These are phyloP conservation scores for Jacaranda mimosifolia DNA, from an alignment of 257 asterid species.

Conservation along the genomic window DNA sequence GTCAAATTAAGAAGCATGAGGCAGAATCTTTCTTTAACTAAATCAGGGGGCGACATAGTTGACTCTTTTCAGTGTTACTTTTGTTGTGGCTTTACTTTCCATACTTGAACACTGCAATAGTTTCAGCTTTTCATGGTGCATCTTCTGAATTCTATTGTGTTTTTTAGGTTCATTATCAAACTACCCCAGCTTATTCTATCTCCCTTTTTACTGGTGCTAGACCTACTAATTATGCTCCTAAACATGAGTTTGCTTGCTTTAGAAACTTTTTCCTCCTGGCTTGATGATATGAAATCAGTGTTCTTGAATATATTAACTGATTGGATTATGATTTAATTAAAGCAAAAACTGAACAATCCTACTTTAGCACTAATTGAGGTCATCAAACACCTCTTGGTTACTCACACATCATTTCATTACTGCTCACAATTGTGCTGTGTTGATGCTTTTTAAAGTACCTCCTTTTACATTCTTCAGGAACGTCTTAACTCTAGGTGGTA, in stretches of 20 bases:
- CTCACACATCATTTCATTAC: not conserved
- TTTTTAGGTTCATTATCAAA: too few relatives aligned
- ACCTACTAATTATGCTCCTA: not conserved
- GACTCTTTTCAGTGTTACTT: not conserved
- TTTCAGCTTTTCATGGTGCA: not conserved
- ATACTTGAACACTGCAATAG: not conserved
- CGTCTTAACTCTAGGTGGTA: not conserved
- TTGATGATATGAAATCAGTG: not conserved
- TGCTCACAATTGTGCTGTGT: not conserved
- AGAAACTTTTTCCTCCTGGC: not conserved
- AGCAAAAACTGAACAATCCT: too few relatives aligned
- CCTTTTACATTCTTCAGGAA: not conserved
- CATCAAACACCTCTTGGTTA: constrained; percentile 11
- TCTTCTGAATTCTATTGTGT: not conserved
- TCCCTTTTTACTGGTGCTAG: not conserved
- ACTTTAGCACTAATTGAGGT: too few relatives aligned
- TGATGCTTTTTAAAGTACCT: not conserved
- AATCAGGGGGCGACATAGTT: too few relatives aligned
- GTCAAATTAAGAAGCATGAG: not conserved
- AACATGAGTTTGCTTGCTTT: constrained; percentile 1
- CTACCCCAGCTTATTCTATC: constrained; percentile 15
- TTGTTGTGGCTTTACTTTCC: not conserved
- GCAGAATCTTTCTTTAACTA: not conserved
- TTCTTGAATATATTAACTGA: too few relatives aligned
- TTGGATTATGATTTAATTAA: too few relatives aligned